A percentile compares a stretch with the other conserved stretches of the same genome.
Evolutionary conservation across 148 eudicot species (phyloP).

Genomic region (Nepenthes gracilis): DNA sequence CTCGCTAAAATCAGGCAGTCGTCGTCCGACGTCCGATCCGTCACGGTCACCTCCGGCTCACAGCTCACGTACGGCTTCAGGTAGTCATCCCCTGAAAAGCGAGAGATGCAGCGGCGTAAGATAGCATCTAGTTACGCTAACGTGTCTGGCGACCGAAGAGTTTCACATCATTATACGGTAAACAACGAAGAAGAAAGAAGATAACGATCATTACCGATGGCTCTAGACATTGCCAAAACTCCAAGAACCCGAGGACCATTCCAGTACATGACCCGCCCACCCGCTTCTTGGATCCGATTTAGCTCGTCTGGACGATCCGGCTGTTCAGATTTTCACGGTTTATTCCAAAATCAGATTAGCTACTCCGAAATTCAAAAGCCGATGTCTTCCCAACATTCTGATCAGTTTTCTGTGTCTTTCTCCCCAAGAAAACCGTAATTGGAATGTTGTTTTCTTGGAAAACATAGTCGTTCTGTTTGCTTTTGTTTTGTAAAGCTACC

Average conservation of each 20-base stretch:
- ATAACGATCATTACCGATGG: conserved; percentile 40
- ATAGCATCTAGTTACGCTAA: background rate
- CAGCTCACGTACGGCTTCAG: conserved; percentile 25
- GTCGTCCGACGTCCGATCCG: conserved; percentile 17
- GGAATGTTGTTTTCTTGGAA: too few relatives aligned
- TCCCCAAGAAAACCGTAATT: too few relatives aligned
- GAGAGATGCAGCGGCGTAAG: background rate
- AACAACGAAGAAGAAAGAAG: background rate
- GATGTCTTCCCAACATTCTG: too few relatives aligned
- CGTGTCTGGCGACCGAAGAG: background rate
- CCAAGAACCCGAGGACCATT: conserved; percentile 72
- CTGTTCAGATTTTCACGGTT: conserved; percentile 12
- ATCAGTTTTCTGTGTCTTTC: too few relatives aligned
- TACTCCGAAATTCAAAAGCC: background rate
- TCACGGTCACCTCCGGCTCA: conserved; percentile 31
- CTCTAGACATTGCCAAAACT: conserved; percentile 88
- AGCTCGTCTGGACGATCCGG: conserved; percentile 85
- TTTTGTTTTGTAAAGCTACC: too few relatives aligned
- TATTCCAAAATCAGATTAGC: background rate
- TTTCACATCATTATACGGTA: background rate
- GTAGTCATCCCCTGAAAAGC: conserved; percentile 21
- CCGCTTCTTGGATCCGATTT: conserved; percentile 58
- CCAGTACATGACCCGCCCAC: conserved; percentile 68
- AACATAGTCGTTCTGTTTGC: too few relatives aligned
- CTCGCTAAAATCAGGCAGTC: conserved; percentile 38